Evolutionary conservation across 2,329 filamentous ascomycete genomes (phyloP).

Genomic region (Ophiocordyceps camponoti-leonardi): DNA sequence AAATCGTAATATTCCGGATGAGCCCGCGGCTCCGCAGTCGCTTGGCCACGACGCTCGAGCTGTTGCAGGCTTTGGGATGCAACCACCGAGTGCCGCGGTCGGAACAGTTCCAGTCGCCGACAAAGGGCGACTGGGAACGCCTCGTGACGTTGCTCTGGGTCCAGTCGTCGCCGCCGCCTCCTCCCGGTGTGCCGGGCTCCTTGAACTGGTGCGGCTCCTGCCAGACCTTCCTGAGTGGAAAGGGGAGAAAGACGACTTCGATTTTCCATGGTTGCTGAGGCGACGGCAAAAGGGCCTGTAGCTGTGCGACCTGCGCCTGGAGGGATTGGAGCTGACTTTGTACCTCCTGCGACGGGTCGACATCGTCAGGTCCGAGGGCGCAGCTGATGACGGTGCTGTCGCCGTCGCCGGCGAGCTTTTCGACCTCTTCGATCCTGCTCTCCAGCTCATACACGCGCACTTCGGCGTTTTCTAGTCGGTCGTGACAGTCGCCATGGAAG

Average conservation of each 20-base stretch:
- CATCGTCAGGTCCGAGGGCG: constrained; percentile 15
- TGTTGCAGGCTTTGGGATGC: constrained; percentile 49
- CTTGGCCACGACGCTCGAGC: constrained; percentile 45
- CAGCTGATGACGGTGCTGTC: constrained; percentile 22
- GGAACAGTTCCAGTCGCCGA: constrained; percentile 26
- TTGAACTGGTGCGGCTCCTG: constrained; percentile 31
- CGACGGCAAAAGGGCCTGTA: constrained; percentile 47
- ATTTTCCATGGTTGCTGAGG: constrained; percentile 50
- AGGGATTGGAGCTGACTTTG: constrained; percentile 31
- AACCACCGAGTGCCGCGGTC: constrained; percentile 41
- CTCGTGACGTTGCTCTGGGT: constrained; percentile 29
- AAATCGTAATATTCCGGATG: constrained; percentile 44
- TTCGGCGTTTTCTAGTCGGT: constrained; percentile 50
- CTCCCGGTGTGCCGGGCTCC: constrained; percentile 12
- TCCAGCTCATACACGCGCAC: constrained; percentile 54
- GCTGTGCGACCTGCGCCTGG: constrained; percentile 30
- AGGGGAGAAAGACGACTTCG: constrained; percentile 62
- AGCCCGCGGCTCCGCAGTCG: constrained; percentile 62
- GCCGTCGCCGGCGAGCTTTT: constrained; percentile 32
- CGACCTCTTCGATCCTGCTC: constrained; percentile 40
- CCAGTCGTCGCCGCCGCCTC: constrained; percentile 35
- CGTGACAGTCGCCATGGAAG: constrained; percentile 54
- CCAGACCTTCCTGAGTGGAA: constrained; percentile 41
- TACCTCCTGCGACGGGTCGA: constrained; percentile 27
- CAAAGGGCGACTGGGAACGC: constrained; percentile 29